Base-by-base conservation (phyloP, 2,329 filamentous ascomycete genomes). In the Diplodia sapinea region DNA sequence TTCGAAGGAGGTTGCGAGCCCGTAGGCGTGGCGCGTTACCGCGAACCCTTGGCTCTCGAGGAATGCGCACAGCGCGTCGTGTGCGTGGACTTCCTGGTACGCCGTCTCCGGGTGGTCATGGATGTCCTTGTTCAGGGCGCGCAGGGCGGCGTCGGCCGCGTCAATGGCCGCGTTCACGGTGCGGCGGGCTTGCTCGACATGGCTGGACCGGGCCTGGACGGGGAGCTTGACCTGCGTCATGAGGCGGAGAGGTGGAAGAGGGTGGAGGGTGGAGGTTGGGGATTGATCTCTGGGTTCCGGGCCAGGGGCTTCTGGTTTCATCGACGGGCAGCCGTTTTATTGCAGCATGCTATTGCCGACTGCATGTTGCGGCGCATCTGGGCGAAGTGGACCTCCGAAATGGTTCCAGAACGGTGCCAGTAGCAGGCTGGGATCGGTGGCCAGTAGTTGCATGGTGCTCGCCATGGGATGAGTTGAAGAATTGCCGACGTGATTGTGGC, bases 1-100 rank as follows among this genome's bases (percentile, higher is more conserved):
- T 40, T 74, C 73, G 55, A 80, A 80, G 26, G 76, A 71, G 13
- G 78, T 79, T 0, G 74, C 70, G 12, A 80, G 66, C 20, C 75
- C 76, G 68, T 78, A 77, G 3, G 76, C 72, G 54, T 75, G 73
- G 29, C 73, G 75, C 1, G 71, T 76, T 0, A 78, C 76, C 12
- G 68, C 43, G 54, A 71, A 72, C 12, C 70, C 72, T 6, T 67
- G 65, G 11, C 55, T 64, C 15, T 68, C 57, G 65, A 74, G 70
- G 63, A 72, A 72, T 1, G 59, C 50, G 5, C 70, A 69, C 36
- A 75, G 67, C 8, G 69, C 71, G 55, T 72, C 71, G 61, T 75
- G 73, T 20, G 73, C 70, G 36, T 71, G 70, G 66, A 71, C 49
- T 49, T 74, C 73, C 38, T 71, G 20, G 67, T 72, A 74, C 2